A percentile compares a stretch with the other conserved stretches of the same genome.
Conservation (phyloP, 139 green algal genomes). For the Chlamydomonas eustigma region DNA sequence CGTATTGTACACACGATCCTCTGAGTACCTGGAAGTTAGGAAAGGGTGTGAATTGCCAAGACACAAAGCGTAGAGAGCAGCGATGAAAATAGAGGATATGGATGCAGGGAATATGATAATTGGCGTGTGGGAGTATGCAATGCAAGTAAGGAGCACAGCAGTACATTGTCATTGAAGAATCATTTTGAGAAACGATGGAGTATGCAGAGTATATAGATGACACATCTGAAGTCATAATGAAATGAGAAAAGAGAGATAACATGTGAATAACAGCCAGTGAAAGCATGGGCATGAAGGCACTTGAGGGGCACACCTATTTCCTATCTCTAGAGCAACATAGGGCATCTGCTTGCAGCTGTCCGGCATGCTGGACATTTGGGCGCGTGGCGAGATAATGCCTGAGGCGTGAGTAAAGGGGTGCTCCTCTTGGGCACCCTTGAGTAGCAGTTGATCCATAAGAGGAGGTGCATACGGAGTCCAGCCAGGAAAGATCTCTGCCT, state of each 20-base stretch:
- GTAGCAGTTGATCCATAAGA: conserved; percentile 47
- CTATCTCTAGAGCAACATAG: conserved; percentile 37
- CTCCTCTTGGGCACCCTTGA: conserved; percentile 27
- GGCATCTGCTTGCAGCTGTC: conserved; percentile 34
- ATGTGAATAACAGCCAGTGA: too few relatives aligned
- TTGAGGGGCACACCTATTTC: conserved; percentile 28
- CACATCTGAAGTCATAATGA: not conserved
- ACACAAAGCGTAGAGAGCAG: too few relatives aligned
- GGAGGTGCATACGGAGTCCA: conserved; percentile 52
- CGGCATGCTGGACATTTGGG: conserved; percentile 24
- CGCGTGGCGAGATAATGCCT: conserved; percentile 8
- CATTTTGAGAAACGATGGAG: too few relatives aligned
- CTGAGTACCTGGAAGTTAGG: conserved; percentile 20
- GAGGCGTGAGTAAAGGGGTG: not conserved
- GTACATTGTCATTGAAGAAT: too few relatives aligned
- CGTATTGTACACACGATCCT: conserved; percentile 15
- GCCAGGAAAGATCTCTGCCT: conserved; percentile 39
- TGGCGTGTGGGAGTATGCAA: too few relatives aligned
- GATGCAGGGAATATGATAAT: too few relatives aligned
- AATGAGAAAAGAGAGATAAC: not conserved
- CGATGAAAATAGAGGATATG: too few relatives aligned
- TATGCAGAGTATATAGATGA: not conserved
- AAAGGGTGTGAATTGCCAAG: too few relatives aligned
- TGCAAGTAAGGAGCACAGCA: too few relatives aligned
- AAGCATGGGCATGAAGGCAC: too few relatives aligned